phyloP scores from a whole-genome alignment of 768 basidiomycete species.

The Dioszegia hungarica region DNA sequence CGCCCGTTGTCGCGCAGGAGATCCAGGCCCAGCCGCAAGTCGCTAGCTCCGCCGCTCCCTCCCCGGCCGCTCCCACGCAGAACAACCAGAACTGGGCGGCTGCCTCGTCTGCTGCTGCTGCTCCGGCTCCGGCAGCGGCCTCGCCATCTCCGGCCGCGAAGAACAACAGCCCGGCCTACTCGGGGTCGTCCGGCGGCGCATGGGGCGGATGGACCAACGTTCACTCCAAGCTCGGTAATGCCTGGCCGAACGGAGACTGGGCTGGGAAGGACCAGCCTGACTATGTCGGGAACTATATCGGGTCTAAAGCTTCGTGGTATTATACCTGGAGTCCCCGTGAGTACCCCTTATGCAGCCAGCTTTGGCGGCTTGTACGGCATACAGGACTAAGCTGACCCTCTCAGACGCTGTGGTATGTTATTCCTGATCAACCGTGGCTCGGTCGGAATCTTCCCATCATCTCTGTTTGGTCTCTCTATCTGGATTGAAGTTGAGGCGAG shows the following conservation, averaged over 20 bases:
- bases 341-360: too few species aligned
- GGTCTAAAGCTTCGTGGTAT: conserved; percentile 51
- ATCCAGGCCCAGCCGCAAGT: conserved; percentile 9
- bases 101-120: conserved; percentile 4
- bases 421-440: too few species aligned
- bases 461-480: too few species aligned
- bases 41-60: conserved; percentile 5
- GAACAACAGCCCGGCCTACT: not conserved
- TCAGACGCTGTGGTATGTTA: not conserved
- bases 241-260: conserved; percentile 62
- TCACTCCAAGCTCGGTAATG: conserved; percentile 59
- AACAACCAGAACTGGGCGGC: conserved; percentile 8
- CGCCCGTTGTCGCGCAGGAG: conserved; percentile 15
- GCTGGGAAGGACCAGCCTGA: conserved; percentile 21
- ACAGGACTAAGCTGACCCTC: not conserved
- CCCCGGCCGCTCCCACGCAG: not conserved
- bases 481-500: too few species aligned
- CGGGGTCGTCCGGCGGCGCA: not conserved
- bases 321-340: conserved; percentile 67
- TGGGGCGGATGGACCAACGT: conserved; percentile 30
- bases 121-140: not conserved
- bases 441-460: too few species aligned
- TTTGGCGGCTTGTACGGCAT: too few species aligned
- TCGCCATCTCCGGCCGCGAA: not conserved
- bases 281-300: conserved; percentile 57